Evolutionary conservation across 164 flowering plant genomes (phyloP).

Genomic region (Magnolia officinalis): DNA sequence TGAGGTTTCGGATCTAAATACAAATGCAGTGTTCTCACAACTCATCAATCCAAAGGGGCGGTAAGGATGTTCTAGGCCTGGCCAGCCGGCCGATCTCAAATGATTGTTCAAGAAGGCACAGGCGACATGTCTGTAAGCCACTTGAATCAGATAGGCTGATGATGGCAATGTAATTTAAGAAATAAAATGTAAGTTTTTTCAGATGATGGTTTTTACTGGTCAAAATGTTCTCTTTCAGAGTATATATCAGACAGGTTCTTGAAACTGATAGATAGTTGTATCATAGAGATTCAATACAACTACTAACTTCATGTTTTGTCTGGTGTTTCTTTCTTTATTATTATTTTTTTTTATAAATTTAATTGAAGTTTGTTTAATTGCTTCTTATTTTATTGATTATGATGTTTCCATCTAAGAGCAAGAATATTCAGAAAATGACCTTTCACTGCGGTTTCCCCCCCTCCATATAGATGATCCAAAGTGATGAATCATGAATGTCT

Average conservation of each 20-base stretch:
- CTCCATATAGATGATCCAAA: too few relatives aligned
- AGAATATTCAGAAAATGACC: too few relatives aligned
- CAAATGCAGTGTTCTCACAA: slow-evolving; percentile 42
- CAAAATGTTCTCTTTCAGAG: slow-evolving; percentile 1
- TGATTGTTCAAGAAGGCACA: not conserved
- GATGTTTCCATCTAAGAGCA: not conserved
- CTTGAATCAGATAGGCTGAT: slow-evolving; percentile 9
- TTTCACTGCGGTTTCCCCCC: too few relatives aligned
- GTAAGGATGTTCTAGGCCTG: slow-evolving; percentile 17
- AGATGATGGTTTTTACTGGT: not conserved
- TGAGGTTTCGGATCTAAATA: slow-evolving; percentile 16
- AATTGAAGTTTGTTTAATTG: not conserved
- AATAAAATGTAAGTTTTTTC: not conserved
- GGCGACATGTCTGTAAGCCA: not conserved
- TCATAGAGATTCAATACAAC: not conserved
- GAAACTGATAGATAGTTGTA: slow-evolving; percentile 9
- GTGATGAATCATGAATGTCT: too few relatives aligned
- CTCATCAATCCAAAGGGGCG: slow-evolving; percentile 41
- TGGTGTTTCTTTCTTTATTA: not conserved
- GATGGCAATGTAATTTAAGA: slow-evolving; percentile 2
- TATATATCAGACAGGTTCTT: slow-evolving; percentile 6
- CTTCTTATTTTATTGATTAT: not conserved
- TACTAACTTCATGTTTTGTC: not conserved
- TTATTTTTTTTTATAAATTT: not conserved
- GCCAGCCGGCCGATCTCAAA: not conserved